Percentiles rank a stretch among this genome's conserved stretches.
Evolutionary conservation across 306 rosid species (phyloP).

Genomic region (Quercus parvula): DNA sequence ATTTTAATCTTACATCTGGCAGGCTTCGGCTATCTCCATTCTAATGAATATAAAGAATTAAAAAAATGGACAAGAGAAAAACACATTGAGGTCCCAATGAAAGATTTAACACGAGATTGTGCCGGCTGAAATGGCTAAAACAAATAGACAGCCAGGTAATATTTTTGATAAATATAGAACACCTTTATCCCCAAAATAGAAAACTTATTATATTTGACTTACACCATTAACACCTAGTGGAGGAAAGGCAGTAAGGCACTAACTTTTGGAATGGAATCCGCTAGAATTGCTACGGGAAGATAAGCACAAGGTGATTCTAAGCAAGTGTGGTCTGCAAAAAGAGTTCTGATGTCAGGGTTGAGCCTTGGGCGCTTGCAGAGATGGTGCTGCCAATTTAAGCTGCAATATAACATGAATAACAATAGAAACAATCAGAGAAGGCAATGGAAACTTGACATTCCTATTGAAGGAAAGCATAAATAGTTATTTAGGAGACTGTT

Average conservation of each 20-base stretch:
- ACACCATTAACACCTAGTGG: slow-evolving; percentile 91
- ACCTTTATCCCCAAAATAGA: background rate
- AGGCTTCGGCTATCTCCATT: slow-evolving; percentile 73
- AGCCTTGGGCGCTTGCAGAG: slow-evolving; percentile 96
- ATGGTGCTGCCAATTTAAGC: slow-evolving; percentile 99
- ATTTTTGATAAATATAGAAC: slow-evolving; percentile 3
- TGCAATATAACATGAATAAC: slow-evolving; percentile 36
- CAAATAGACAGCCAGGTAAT: slow-evolving; percentile 29
- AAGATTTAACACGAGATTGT: slow-evolving; percentile 22
- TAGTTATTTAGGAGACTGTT: background rate
- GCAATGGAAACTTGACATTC: background rate
- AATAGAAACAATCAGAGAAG: background rate
- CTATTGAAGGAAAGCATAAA: background rate
- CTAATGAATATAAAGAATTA: slow-evolving; percentile 35
- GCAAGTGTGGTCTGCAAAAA: slow-evolving; percentile 91
- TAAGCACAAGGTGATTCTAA: slow-evolving; percentile 95
- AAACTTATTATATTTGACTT: slow-evolving; percentile 31
- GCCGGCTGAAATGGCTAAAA: slow-evolving; percentile 91
- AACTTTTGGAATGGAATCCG: slow-evolving; percentile 86
- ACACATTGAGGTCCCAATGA: background rate
- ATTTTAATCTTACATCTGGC: slow-evolving; percentile 75
- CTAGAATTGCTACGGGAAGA: slow-evolving; percentile 51
- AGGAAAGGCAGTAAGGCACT: slow-evolving; percentile 89
- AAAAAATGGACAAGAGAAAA: background rate
- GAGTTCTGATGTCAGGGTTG: slow-evolving; percentile 95